These are phyloP conservation scores for Aureobasidium melanogenum DNA, from an alignment of 2,329 filamentous ascomycete species.

Conservation along the genomic window DNA sequence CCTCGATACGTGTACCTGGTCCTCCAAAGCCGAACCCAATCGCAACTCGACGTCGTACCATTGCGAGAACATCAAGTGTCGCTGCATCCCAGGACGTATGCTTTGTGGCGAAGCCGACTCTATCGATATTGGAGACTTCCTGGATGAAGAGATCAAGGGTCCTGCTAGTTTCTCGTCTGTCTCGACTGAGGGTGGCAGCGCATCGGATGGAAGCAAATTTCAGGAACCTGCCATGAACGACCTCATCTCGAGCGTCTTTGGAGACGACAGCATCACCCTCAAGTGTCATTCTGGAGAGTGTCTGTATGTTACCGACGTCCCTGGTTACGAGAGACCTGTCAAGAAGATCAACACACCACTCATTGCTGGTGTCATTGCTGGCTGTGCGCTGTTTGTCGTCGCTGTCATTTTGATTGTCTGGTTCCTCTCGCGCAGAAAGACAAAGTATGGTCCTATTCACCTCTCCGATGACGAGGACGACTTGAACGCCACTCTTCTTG, in stretches of 20 bases:
- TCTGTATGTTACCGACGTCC: slow-evolving; percentile 83
- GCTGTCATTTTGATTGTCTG: slow-evolving; percentile 73
- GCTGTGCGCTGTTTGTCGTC: slow-evolving; percentile 78
- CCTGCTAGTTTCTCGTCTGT: slow-evolving; percentile 75
- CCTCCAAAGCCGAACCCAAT: slow-evolving; percentile 56
- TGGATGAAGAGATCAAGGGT: slow-evolving; percentile 72
- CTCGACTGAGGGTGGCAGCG: slow-evolving; percentile 45
- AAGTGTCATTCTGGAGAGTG: slow-evolving; percentile 83
- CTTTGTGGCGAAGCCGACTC: slow-evolving; percentile 87
- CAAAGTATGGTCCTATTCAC: slow-evolving; percentile 58
- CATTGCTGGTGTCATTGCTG: slow-evolving; percentile 88
- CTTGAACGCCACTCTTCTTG: slow-evolving; percentile 75
- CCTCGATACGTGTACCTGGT: slow-evolving; percentile 70
- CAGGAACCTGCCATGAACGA: slow-evolving; percentile 88
- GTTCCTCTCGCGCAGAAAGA: slow-evolving; percentile 70
- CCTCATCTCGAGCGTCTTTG: slow-evolving; percentile 80
- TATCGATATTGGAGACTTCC: slow-evolving; percentile 84
- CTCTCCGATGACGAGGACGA: slow-evolving; percentile 78
- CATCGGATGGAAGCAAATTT: slow-evolving; percentile 69
- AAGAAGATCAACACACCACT: slow-evolving; percentile 96
- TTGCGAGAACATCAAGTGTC: slow-evolving; percentile 77
- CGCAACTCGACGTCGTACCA: slow-evolving; percentile 77
- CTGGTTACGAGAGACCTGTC: slow-evolving; percentile 78
- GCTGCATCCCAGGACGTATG: slow-evolving; percentile 84
- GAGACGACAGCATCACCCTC: slow-evolving; percentile 79